These are phyloP conservation scores for Triticum dicoccoides DNA, from an alignment of 176 grass and related monocot genomes.

Conservation along the genomic window DNA sequence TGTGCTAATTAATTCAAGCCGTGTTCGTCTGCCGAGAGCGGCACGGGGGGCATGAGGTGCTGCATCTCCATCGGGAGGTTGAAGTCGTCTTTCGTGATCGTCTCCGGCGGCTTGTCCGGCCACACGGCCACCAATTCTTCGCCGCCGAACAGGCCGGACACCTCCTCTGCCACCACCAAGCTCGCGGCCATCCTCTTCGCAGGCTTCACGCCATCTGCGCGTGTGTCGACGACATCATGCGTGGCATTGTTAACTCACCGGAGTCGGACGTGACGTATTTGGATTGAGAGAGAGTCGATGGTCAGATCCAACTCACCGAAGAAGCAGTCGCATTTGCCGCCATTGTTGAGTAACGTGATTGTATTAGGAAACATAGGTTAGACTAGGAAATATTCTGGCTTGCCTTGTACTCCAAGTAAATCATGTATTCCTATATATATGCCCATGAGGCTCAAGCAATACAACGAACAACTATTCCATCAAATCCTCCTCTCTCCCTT, in stretches of 20 bases:
- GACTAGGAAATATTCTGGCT: too few relatives aligned
- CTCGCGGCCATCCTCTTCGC: not conserved
- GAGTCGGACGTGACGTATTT: not conserved
- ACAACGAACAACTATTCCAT: too few relatives aligned
- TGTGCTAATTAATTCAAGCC: not conserved
- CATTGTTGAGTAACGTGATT: too few relatives aligned
- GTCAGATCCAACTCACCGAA: not conserved
- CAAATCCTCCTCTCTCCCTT: too few relatives aligned
- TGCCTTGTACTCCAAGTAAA: too few relatives aligned
- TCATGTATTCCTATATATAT: too few relatives aligned
- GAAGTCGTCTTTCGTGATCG: slow-evolving; percentile 28
- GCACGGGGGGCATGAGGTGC: slow-evolving; percentile 10
- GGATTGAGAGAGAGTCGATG: not conserved
- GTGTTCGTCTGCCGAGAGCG: not conserved
- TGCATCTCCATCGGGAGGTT: slow-evolving; percentile 19
- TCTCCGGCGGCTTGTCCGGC: not conserved
- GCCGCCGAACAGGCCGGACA: not conserved
- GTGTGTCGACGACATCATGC: not conserved
- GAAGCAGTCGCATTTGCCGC: not conserved
- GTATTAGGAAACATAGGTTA: too few relatives aligned
- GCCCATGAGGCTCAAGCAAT: too few relatives aligned
- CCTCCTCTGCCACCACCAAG: not conserved
- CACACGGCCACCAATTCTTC: not conserved
- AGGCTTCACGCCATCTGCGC: not conserved
- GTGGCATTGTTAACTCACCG: not conserved